Conservation (phyloP, 2,329 filamentous ascomycete genomes). For the Metarhizium sp. region DNA sequence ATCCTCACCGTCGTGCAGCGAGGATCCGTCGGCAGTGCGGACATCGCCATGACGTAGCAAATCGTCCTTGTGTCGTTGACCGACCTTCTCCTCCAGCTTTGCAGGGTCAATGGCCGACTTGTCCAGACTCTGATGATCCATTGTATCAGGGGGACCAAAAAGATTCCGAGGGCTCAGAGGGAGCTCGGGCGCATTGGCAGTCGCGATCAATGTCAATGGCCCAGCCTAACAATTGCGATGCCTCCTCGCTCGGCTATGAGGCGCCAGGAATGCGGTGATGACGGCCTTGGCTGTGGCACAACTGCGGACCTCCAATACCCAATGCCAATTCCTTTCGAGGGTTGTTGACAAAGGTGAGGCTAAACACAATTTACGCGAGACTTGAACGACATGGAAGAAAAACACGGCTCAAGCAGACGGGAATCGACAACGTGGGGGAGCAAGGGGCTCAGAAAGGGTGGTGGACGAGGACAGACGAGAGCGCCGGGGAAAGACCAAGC, state of each 20-base stretch:
- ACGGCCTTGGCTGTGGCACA: background rate
- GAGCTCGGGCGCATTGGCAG: too few species aligned
- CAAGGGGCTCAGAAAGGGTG: too few species aligned
- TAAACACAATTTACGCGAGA: too few species aligned
- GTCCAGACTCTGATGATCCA: slow-evolving; percentile 1
- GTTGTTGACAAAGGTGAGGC: background rate
- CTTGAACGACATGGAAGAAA: background rate
- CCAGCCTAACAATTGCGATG: too few species aligned
- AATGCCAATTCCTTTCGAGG: background rate
- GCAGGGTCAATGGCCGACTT: slow-evolving; percentile 4
- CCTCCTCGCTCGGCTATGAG: background rate
- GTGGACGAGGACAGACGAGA: too few species aligned
- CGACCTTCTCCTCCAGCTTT: slow-evolving; percentile 9
- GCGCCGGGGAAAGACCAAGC: background rate
- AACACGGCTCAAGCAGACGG: background rate
- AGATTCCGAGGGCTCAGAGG: too few species aligned
- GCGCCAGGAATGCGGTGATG: background rate
- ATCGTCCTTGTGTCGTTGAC: background rate
- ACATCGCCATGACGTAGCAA: slow-evolving; percentile 3
- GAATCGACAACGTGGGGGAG: background rate
- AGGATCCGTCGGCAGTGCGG: slow-evolving; percentile 11
- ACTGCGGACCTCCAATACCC: too few species aligned
- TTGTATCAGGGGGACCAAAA: background rate
- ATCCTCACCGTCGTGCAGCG: slow-evolving; percentile 29
- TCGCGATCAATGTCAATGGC: too few species aligned